These are phyloP conservation scores for Stephanodiscus minutulus DNA, from an alignment of 108 stramenopile species.

Conservation along the genomic window DNA sequence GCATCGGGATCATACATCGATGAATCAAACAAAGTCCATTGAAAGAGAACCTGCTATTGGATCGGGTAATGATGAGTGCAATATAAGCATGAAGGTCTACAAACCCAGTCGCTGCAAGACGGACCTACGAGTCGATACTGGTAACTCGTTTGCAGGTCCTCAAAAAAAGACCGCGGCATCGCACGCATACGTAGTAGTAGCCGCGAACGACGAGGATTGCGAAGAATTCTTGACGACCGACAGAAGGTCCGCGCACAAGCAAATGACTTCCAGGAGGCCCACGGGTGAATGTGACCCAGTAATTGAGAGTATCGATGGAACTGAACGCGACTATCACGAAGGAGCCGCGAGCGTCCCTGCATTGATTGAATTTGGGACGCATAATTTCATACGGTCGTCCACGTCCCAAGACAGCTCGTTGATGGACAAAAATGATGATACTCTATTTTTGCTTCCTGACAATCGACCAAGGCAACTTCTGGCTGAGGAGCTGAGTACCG, in stretches of 20 bases:
- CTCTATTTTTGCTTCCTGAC: slow-evolving; percentile 13
- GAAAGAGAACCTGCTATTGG: slow-evolving; percentile 9
- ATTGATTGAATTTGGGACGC: slow-evolving; percentile 11
- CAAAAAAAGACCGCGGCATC: neutral
- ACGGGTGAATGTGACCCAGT: no score
- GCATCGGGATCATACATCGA: neutral
- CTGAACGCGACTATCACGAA: neutral
- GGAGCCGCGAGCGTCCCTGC: neutral
- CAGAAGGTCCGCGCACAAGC: neutral
- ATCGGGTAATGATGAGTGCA: neutral
- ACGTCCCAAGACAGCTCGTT: slow-evolving; percentile 25
- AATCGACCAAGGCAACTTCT: neutral
- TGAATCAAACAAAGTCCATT: neutral
- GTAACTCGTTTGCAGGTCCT: neutral
- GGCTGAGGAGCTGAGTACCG: neutral
- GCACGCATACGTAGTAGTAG: neutral
- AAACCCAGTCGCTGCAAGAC: neutral
- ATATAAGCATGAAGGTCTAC: neutral
- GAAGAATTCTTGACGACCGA: neutral
- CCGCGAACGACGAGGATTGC: neutral
- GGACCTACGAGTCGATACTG: slow-evolving; percentile 31
- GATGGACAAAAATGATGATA: slow-evolving; percentile 19
- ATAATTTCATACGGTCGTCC: neutral
- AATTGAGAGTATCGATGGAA: neutral
- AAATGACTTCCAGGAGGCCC: neutral